These are phyloP conservation scores for Trypanosoma lewisi DNA, from an alignment of 208 protist genomes.

Conservation along the genomic window DNA sequence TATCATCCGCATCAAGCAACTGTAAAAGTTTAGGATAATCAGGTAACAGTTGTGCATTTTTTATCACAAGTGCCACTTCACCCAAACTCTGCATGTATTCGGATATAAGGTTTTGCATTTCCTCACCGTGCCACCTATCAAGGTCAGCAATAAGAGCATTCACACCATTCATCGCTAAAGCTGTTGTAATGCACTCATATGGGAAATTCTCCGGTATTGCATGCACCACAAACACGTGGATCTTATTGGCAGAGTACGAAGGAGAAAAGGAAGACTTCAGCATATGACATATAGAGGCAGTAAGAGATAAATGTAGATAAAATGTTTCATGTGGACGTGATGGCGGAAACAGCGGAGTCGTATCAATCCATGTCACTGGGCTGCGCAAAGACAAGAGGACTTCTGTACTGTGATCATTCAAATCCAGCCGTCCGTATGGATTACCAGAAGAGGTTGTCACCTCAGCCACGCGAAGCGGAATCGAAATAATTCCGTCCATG, in stretches of 20 bases:
- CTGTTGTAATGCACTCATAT: slow-evolving; percentile 46
- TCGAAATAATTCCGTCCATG: slow-evolving; percentile 15
- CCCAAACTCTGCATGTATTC: slow-evolving; percentile 29
- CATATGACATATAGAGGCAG: slow-evolving; percentile 12
- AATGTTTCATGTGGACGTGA: background rate
- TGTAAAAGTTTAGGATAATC: slow-evolving; percentile 44
- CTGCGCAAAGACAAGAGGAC: slow-evolving; percentile 38
- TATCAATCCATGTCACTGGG: slow-evolving; percentile 19
- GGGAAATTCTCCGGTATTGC: slow-evolving; percentile 66
- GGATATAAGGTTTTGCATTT: slow-evolving; percentile 32
- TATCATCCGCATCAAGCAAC: slow-evolving; percentile 31
- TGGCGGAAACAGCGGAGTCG: slow-evolving; percentile 54
- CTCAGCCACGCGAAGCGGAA: slow-evolving; percentile 48
- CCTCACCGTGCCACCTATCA: slow-evolving; percentile 38
- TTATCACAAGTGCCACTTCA: slow-evolving; percentile 46
- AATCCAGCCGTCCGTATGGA: slow-evolving; percentile 13
- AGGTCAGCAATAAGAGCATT: slow-evolving; percentile 34
- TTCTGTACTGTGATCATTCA: slow-evolving; percentile 22
- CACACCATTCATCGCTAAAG: slow-evolving; percentile 39
- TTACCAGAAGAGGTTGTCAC: slow-evolving; percentile 10
- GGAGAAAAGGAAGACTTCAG: background rate
- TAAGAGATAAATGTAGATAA: slow-evolving; percentile 18
- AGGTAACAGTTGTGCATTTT: slow-evolving; percentile 52
- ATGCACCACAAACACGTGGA: slow-evolving; percentile 55
- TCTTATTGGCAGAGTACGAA: background rate